Base-by-base conservation (phyloP, 768 basidiomycete species). In the Pulveroboletus sp. region DNA sequence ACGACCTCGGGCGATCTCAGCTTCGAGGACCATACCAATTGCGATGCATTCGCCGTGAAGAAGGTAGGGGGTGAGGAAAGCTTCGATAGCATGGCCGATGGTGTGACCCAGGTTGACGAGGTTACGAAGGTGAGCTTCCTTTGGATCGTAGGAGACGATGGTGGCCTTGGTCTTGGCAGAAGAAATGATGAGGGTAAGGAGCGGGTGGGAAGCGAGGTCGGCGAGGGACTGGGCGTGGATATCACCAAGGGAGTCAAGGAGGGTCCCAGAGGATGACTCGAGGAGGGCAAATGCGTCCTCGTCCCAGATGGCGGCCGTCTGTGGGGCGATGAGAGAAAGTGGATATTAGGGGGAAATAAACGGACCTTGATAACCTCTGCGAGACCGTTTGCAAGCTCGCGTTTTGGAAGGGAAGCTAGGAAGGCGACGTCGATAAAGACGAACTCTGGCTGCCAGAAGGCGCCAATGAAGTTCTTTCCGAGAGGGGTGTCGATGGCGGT, bases 261-360 rank as follows among this genome's bases (percentile, higher is more conserved):
- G 94, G 63, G 90, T 89, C 26, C 80, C 79, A 1, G 90, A 82
- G 39, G 84, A 82, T 1, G 89, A 85, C 67, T 99, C 96, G 54
- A 99, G 82, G 30, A 83, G 78, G 32, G 83, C 78, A 62, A 99
- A 99, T 61, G 94, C 92, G 55, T 73, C 69, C 60, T 91, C 93
- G 67, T 91, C 83, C 95, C 95, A 97, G 62, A 98, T 98, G n/a
- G 94, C 96, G 6, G 96, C 95, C 24, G 96, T 99, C 95, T 95
- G 64, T 7, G 45, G 14, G 37, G 13, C 21, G 17, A 26, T 57
- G 28, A 62, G 51, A 17, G 13, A 3, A 1, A 5, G 47, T 8
- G 35, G 53, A 0, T 37, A 51, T 39, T 35, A 30, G n/a, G 31
- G 31, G 44, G 39, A 28, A n/a, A 9, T 33, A 18, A 10, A 67